Evolutionary conservation across 768 basidiomycete species (phyloP), one percentile per base, ranked within the genome.

Genomic region (Mycena filopes): DNA sequence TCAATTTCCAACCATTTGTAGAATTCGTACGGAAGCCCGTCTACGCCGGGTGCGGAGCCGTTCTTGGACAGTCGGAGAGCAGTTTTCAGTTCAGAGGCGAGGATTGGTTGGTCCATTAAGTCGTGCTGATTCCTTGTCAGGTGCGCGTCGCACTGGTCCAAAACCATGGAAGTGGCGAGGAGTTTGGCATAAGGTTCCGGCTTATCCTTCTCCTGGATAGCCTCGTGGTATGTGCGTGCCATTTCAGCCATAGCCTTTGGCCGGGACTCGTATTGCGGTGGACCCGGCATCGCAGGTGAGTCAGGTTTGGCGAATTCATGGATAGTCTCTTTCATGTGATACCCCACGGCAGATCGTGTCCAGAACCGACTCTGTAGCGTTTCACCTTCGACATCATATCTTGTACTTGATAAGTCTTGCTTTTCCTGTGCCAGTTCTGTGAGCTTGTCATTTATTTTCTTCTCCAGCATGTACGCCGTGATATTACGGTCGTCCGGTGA

Each of bases 1-100:
- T 42, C 36, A 29, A 33, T 55, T 64, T 56, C 28, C 20, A 54
- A 29, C 42, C 31, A 55, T 49, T 59, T 54, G 26, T 65, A 74
- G 0, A 71, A 29, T 41, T 74, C 70, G 13, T 72, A 71, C 12
- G 74, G 68, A 0, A 74, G 21, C 0, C 74, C 59, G 21, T 74
- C 67, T 7, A 71, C 21, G 0, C 74, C 67, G 0, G 71, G 26
- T 0, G 74, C 62, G 0, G 49, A 70, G 0, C 67, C 66, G 3
- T 51, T 56, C 29, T 63, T 49, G n/a, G 58, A 46, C 18, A 47
- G 9, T 31, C 18, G 43, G 38, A 66, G 58, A 1, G 41, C 57
- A 3, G 12, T n/a, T 8, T 21, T 13, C 0, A 71, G 13, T 15
- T 73, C 55, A 12, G 12, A 29, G 42, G 55, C 45, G 12, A 31